Percentiles rank a stretch among this genome's conserved stretches.
Conservation (phyloP, 345 rosid species). For the Physaria fendleri region DNA sequence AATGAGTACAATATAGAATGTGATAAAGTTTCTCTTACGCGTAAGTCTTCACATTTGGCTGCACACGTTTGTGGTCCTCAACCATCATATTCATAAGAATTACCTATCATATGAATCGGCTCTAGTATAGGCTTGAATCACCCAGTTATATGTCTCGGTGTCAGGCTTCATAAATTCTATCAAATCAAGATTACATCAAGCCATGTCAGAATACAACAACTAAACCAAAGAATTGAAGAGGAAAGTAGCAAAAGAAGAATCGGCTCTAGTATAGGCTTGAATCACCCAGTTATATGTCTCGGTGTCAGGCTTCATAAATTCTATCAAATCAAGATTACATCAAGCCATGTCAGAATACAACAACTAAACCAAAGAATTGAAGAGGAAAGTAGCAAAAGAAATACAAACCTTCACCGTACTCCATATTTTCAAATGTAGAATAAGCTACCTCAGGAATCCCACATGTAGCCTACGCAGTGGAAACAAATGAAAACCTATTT, state of each 20-base stretch:
- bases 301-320: constrained; percentile 85
- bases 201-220: constrained; percentile 3
- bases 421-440: constrained; percentile 95
- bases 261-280: constrained; percentile 96
- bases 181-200: constrained; percentile 19
- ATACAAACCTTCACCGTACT: constrained; percentile 87
- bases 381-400: background rate
- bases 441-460: constrained; percentile 93
- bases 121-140: constrained; percentile 93
- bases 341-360: background rate
- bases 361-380: constrained; percentile 7
- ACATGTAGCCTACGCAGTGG: constrained; percentile 63
- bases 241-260: constrained; percentile 34
- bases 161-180: constrained; percentile 89
- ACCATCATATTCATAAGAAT: constrained; percentile 59
- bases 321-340: constrained; percentile 37
- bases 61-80: constrained; percentile 83
- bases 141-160: constrained; percentile 95
- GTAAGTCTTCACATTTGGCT: constrained; percentile 79
- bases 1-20: background rate
- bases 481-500: constrained; percentile 25
- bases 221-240: background rate
- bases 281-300: constrained; percentile 97
- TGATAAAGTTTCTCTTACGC: constrained; percentile 48
- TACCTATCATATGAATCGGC: constrained; percentile 96